phyloP scores from a whole-genome alignment of 2,329 filamentous ascomycete genomes.

The Camptophora hylomeconis region DNA sequence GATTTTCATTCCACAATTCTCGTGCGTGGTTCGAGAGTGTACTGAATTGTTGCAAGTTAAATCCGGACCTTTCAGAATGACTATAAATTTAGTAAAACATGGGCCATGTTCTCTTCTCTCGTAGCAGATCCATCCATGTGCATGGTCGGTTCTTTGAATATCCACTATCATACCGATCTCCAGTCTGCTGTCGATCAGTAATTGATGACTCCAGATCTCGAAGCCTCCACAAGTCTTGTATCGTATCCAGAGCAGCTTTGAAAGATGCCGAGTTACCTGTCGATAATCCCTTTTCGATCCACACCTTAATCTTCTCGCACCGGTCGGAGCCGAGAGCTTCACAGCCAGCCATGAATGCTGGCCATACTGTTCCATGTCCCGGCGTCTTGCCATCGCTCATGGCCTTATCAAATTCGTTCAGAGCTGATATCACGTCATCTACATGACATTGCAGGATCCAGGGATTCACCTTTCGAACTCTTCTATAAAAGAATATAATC shows the following conservation, averaged over 20 bases:
- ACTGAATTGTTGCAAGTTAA: too few relatives aligned
- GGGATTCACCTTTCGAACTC: slow-evolving; percentile 27
- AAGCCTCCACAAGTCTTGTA: slow-evolving; percentile 19
- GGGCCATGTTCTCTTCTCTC: slow-evolving; percentile 19
- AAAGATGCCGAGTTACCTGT: slow-evolving; percentile 18
- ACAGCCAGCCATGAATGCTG: slow-evolving; percentile 29
- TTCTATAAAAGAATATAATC: slow-evolving; percentile 30
- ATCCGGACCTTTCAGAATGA: too few relatives aligned
- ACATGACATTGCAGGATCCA: slow-evolving; percentile 27
- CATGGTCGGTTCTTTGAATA: slow-evolving; percentile 4
- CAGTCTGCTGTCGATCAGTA: too few relatives aligned
- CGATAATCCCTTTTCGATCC: slow-evolving; percentile 19
- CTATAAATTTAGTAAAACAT: slow-evolving; percentile 20
- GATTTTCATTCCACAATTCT: too few relatives aligned
- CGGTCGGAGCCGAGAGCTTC: slow-evolving; percentile 21
- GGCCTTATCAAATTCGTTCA: slow-evolving; percentile 20
- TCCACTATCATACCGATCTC: background rate
- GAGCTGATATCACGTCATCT: slow-evolving; percentile 21
- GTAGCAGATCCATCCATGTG: slow-evolving; percentile 21
- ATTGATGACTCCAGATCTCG: slow-evolving; percentile 16
- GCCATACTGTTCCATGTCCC: slow-evolving; percentile 24
- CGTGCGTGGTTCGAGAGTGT: too few relatives aligned
- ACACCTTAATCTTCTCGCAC: slow-evolving; percentile 15
- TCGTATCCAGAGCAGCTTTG: slow-evolving; percentile 18
- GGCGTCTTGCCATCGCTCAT: slow-evolving; percentile 6